Evolutionary conservation across 495 filamentous ascomycete species (phyloP).

Genomic region (Amniculicola lignicola): DNA sequence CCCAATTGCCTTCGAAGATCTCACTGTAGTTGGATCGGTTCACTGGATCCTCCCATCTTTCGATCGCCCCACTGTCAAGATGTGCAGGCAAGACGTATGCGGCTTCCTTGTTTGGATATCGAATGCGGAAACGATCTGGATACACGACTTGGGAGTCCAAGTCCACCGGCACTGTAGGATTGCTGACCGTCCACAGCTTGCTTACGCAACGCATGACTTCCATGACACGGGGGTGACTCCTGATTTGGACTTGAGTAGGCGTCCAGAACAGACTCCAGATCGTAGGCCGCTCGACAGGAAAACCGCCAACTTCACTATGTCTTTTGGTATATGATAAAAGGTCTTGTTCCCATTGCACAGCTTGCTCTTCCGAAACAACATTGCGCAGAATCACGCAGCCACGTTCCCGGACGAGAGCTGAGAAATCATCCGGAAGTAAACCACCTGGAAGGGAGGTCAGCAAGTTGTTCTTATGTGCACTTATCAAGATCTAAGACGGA

Average conservation of each 20-base stretch:
- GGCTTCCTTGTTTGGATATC: neutral
- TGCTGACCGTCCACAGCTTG: conserved; percentile 5
- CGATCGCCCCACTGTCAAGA: conserved; percentile 8
- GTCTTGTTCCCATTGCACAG: neutral
- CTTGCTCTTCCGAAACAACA: conserved; percentile 5
- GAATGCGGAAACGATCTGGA: conserved; percentile 8
- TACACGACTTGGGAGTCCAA: conserved; percentile 5
- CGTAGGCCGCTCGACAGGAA: neutral
- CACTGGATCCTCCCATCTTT: conserved; percentile 8
- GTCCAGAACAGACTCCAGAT: conserved; percentile 9
- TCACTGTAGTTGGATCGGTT: conserved; percentile 5
- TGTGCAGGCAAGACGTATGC: neutral
- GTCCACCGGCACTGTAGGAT: neutral
- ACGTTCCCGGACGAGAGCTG: conserved; percentile 1
- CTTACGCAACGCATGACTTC: conserved; percentile 3
- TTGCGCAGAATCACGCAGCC: conserved; percentile 4
- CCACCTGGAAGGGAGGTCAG: neutral
- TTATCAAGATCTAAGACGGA: too few relatives aligned
- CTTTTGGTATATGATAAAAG: neutral
- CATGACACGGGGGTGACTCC: conserved; percentile 6
- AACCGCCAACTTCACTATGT: conserved; percentile 1
- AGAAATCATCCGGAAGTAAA: neutral
- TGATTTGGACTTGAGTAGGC: conserved; percentile 5
- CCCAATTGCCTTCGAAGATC: conserved; percentile 11
- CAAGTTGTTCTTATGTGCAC: too few relatives aligned